These are phyloP conservation scores for Solanum medicagineum DNA, from an alignment of 257 asterid species.

Conservation along the genomic window DNA sequence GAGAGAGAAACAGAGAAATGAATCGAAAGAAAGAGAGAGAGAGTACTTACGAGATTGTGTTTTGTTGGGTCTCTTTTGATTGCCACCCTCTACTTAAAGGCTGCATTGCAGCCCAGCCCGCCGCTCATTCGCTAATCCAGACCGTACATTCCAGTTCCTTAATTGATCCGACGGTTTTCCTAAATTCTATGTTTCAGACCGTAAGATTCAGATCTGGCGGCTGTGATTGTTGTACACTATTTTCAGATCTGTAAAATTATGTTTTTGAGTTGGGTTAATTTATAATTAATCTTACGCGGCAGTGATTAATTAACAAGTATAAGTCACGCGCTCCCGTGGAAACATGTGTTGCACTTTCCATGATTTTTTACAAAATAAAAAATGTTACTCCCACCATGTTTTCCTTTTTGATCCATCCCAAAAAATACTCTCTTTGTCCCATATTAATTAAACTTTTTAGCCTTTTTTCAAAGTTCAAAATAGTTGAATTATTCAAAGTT, in stretches of 20 bases:
- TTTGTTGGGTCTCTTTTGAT: constrained; percentile 15
- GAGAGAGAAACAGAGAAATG: constrained; percentile 6
- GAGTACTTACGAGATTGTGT: constrained; percentile 30
- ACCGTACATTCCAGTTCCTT: constrained; percentile 13
- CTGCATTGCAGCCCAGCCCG: constrained; percentile 4
- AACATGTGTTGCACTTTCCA: neutral
- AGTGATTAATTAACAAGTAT: neutral
- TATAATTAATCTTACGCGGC: neutral
- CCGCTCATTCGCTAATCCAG: neutral
- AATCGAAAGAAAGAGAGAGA: constrained; percentile 2
- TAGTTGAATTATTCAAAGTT: too few relatives aligned
- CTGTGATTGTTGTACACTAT: neutral
- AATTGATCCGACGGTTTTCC: constrained; percentile 17
- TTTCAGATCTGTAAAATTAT: neutral
- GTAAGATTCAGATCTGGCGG: neutral
- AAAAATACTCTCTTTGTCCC: too few relatives aligned
- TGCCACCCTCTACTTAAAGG: constrained; percentile 19
- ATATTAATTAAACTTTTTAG: too few relatives aligned
- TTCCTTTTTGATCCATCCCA: too few relatives aligned
- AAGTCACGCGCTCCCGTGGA: neutral
- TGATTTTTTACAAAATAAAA: neutral
- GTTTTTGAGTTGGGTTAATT: neutral
- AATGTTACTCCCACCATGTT: too few relatives aligned
- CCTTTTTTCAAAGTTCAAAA: too few relatives aligned
- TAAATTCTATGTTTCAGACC: neutral